Percentiles rank a stretch among this genome's conserved stretches.
Evolutionary conservation across 2,329 filamentous ascomycete species (phyloP).

Genomic region (Harringtonia lauricola): DNA sequence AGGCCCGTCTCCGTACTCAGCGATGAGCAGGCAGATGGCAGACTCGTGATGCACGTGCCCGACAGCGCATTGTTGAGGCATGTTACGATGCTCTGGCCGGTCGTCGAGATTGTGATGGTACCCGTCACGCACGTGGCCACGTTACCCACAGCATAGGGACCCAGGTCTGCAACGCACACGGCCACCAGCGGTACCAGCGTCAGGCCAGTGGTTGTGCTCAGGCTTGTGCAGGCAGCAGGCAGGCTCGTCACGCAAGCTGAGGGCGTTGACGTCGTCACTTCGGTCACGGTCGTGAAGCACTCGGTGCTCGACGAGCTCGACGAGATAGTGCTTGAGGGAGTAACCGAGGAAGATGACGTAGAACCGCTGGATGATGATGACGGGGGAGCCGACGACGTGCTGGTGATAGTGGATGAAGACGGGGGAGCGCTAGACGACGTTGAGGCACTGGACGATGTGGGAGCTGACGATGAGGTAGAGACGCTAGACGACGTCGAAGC

Average conservation of each 20-base stretch:
- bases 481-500: neutral
- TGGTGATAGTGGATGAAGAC: no score
- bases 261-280: neutral
- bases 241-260: neutral
- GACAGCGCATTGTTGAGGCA: slow-evolving; percentile 5
- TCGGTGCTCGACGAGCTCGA: neutral
- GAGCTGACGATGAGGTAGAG: no score
- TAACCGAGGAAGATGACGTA: no score
- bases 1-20: slow-evolving; percentile 1
- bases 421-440: no score
- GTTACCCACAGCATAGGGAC: neutral
- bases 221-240: neutral
- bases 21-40: slow-evolving; percentile 5
- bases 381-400: no score
- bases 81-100: no score
- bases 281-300: neutral
- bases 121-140: neutral
- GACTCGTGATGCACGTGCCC: slow-evolving; percentile 3
- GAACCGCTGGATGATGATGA: no score
- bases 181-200: neutral
- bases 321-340: neutral
- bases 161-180: neutral
- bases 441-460: no score
- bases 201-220: neutral
- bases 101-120: no score